Percentiles rank a stretch among this genome's conserved stretches.
phyloP scores from a whole-genome alignment of 2,329 filamentous ascomycete species.

The Trichoderma koningii region DNA sequence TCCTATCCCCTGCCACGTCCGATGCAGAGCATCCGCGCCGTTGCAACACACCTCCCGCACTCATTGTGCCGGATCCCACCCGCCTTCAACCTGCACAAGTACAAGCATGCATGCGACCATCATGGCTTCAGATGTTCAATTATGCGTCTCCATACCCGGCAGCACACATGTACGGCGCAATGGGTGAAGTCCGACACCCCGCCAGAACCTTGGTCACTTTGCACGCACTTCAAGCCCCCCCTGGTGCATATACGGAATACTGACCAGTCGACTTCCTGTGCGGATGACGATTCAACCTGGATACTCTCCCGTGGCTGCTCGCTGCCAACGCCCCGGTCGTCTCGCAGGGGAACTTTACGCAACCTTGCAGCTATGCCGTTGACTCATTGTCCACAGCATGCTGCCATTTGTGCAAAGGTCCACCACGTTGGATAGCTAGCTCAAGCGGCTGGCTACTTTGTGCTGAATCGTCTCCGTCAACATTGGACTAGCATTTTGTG shows the following conservation, averaged over 20 bases:
- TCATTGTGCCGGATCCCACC: slow-evolving; percentile 4
- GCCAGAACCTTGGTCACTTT: not conserved
- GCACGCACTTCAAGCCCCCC: slow-evolving; percentile 8
- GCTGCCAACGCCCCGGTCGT: not conserved
- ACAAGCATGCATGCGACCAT: slow-evolving; percentile 9
- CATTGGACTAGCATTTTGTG: not conserved
- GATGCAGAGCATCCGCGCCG: slow-evolving; percentile 25
- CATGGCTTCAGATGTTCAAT: not conserved
- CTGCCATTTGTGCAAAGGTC: not conserved
- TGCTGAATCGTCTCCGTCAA: not conserved
- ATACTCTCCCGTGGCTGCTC: not conserved
- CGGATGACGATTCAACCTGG: not conserved
- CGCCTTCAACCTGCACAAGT: slow-evolving; percentile 12
- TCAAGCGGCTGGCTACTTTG: not conserved
- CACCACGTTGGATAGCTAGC: not conserved
- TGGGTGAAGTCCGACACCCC: not conserved
- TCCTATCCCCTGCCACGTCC: slow-evolving; percentile 15
- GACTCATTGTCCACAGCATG: not conserved
- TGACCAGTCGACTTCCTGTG: not conserved
- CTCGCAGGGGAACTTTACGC: not conserved
- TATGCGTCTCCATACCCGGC: not conserved
- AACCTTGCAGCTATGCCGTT: not conserved
- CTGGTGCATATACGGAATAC: slow-evolving; percentile 17
- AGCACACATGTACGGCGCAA: not conserved
- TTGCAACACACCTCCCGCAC: slow-evolving; percentile 22